Conservation (phyloP, 805 yeast species). For the Pichia exigua region DNA sequence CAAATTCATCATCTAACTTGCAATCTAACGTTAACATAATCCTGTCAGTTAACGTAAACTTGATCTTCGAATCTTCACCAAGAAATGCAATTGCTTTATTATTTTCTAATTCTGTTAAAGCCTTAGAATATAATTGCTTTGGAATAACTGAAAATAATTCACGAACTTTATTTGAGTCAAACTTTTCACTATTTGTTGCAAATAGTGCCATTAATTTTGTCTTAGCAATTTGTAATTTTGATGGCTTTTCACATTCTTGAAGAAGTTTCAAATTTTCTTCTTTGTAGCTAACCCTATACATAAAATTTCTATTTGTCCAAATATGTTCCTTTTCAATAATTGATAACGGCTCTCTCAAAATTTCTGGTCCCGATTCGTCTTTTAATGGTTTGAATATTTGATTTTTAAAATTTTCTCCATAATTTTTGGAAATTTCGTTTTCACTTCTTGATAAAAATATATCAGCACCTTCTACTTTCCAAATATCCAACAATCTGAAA, state of each 20-base stretch:
- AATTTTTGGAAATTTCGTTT: slow-evolving; percentile 28
- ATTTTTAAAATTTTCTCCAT: slow-evolving; percentile 40
- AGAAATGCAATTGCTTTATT: slow-evolving; percentile 48
- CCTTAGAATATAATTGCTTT: slow-evolving; percentile 40
- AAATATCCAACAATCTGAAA: slow-evolving; percentile 45
- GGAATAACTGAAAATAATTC: slow-evolving; percentile 38
- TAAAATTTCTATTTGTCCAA: slow-evolving; percentile 39
- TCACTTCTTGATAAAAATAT: slow-evolving; percentile 25
- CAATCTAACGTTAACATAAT: slow-evolving; percentile 34
- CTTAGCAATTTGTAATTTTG: slow-evolving; percentile 30
- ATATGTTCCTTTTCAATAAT: slow-evolving; percentile 64
- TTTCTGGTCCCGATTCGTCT: slow-evolving; percentile 28
- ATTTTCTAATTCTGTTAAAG: slow-evolving; percentile 42
- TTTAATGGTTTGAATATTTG: slow-evolving; percentile 35
- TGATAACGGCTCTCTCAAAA: slow-evolving; percentile 45
- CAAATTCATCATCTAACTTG: slow-evolving; percentile 32
- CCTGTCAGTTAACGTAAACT: slow-evolving; percentile 50
- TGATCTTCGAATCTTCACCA: slow-evolving; percentile 42
- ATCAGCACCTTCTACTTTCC: slow-evolving; percentile 45
- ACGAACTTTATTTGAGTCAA: slow-evolving; percentile 39
- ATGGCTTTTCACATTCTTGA: slow-evolving; percentile 13
- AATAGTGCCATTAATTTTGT: slow-evolving; percentile 48
- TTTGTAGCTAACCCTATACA: slow-evolving; percentile 23
- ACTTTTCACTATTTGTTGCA: slow-evolving; percentile 42
- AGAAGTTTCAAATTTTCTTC: slow-evolving; percentile 7